A percentile compares a stretch with the other conserved stretches of the same genome.
phyloP scores from a whole-genome alignment of 352 stramenopile genomes.

The Phytophthora cryptogea region DNA sequence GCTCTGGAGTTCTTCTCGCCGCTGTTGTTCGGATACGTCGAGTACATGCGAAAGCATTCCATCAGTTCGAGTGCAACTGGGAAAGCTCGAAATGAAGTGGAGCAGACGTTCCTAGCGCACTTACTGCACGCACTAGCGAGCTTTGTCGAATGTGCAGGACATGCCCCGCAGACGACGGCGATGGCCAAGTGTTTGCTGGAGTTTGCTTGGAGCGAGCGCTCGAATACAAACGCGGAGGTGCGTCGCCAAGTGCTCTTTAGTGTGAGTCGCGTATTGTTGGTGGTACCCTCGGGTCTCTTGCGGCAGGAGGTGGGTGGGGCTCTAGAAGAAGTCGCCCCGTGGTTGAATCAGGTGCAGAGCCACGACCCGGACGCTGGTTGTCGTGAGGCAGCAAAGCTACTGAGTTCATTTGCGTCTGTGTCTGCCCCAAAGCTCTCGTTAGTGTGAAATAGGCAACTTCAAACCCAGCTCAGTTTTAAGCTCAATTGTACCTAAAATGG shows the following conservation, averaged over 20 bases:
- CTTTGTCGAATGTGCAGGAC: constrained; percentile 72
- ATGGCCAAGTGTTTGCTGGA: constrained; percentile 78
- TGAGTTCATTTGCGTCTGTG: constrained; percentile 51
- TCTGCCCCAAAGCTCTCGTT: constrained; percentile 35
- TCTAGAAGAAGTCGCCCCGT: constrained; percentile 50
- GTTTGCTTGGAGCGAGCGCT: constrained; percentile 68
- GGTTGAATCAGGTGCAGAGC: constrained; percentile 52
- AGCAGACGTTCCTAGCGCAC: constrained; percentile 72
- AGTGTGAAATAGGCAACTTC: not conserved
- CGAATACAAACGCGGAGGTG: constrained; percentile 50
- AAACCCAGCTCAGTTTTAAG: no score
- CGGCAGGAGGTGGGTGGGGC: constrained; percentile 56
- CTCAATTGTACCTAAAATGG: no score
- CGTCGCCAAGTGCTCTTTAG: constrained; percentile 74
- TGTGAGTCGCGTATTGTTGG: constrained; percentile 72
- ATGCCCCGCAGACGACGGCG: constrained; percentile 56
- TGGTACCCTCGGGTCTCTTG: constrained; percentile 59
- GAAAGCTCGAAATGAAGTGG: constrained; percentile 50
- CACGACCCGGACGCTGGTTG: constrained; percentile 70
- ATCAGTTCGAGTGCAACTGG: constrained; percentile 4
- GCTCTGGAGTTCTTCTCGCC: constrained; percentile 77
- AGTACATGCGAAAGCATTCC: constrained; percentile 53
- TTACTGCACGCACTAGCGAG: constrained; percentile 66
- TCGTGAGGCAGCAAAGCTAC: constrained; percentile 59
- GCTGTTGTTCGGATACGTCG: constrained; percentile 70